These are phyloP conservation scores for Arthrobotrys entomopaga DNA, from an alignment of 2,329 filamentous ascomycete species.

Conservation along the genomic window DNA sequence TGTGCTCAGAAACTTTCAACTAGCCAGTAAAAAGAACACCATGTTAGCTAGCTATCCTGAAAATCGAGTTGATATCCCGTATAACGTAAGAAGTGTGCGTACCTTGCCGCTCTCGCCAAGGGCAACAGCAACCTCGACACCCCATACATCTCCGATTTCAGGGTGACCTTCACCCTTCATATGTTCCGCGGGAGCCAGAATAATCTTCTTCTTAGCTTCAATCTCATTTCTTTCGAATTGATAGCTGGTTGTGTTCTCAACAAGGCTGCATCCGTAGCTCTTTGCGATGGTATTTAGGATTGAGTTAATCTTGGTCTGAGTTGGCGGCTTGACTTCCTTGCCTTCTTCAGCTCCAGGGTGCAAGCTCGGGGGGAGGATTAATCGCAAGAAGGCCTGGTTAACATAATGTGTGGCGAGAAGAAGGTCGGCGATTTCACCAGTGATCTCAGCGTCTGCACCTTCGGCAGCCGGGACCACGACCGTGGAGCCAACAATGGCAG, in stretches of 20 bases:
- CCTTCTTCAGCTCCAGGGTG: constrained; percentile 66
- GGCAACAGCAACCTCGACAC: constrained; percentile 93
- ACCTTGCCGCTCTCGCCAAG: constrained; percentile 67
- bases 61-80: no score
- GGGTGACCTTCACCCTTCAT: constrained; percentile 85
- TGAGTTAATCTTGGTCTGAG: constrained; percentile 85
- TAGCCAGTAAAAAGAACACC: neutral
- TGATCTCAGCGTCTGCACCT: constrained; percentile 70
- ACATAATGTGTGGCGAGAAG: constrained; percentile 91
- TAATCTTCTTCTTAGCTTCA: constrained; percentile 97
- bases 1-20: constrained; percentile 50
- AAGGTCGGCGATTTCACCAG: constrained; percentile 84
- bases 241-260: constrained; percentile 99
- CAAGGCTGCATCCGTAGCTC: constrained; percentile 87
- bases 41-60: no score
- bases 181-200: constrained; percentile 84
- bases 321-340: constrained; percentile 73
- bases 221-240: constrained; percentile 97
- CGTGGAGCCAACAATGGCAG: constrained; percentile 94
- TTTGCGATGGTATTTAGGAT: constrained; percentile 92
- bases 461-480: constrained; percentile 76
- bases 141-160: constrained; percentile 94
- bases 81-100: neutral
- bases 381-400: constrained; percentile 89
- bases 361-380: constrained; percentile 91